These are phyloP conservation scores for Tolypocladium inflatum DNA, from an alignment of 2,329 filamentous ascomycete genomes.

Conservation along the genomic window DNA sequence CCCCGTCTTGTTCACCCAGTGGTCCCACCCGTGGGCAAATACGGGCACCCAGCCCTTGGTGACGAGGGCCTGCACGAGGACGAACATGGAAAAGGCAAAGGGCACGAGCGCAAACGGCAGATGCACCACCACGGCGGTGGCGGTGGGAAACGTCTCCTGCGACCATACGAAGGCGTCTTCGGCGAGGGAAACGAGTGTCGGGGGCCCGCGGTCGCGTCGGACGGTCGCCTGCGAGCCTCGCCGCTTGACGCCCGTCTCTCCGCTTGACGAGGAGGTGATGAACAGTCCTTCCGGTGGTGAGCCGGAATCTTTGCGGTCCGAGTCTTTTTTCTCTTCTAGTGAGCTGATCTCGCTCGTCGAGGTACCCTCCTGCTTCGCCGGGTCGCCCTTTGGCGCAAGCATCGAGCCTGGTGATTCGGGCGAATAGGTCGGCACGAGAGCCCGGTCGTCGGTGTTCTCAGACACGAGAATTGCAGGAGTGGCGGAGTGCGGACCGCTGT, in stretches of 20 bases:
- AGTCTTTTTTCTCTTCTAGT: conserved; percentile 3
- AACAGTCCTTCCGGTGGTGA: neutral
- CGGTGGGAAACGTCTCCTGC: conserved; percentile 63
- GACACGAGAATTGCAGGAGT: conserved; percentile 10
- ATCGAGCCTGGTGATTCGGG: conserved; percentile 1
- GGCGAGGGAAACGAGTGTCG: conserved; percentile 44
- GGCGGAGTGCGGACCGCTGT: neutral
- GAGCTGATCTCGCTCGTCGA: conserved; percentile 3
- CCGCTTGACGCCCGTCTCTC: neutral
- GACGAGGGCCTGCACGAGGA: conserved; percentile 62
- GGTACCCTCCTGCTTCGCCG: neutral
- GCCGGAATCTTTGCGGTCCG: neutral
- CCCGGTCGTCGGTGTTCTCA: conserved; percentile 5
- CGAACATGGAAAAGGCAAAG: conserved; percentile 66
- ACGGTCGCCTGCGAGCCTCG: neutral
- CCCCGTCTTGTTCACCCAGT: conserved; percentile 62
- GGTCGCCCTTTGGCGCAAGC: neutral
- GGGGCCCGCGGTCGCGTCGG: conserved; percentile 6
- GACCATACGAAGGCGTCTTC: conserved; percentile 43
- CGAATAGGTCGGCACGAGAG: conserved; percentile 3
- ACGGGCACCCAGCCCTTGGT: conserved; percentile 68
- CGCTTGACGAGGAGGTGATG: neutral
- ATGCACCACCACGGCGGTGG: conserved; percentile 53
- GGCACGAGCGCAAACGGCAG: conserved; percentile 60
- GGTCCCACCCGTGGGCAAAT: conserved; percentile 64